phyloP scores from a whole-genome alignment of 306 rosid species.

The Cucumis sativus region Cucumber_9930_V3 NC_026660.2:28780501-28781000 shows the following conservation, averaged over 20 bases:
- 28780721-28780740: not conserved
- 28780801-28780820: not conserved
- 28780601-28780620: not conserved
- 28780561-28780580: not conserved
- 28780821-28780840: not conserved
- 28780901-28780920: constrained; percentile 1
- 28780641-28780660: not conserved
- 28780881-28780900: not conserved
- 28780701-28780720: not conserved
- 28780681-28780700: not conserved
- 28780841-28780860: not conserved
- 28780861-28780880: not conserved
- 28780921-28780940: too few species aligned
- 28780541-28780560: too few species aligned
- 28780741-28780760: not conserved
- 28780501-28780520: not conserved
- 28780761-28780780: not conserved
- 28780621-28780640: not conserved
- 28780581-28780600: not conserved
- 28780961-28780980: too few species aligned
- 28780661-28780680: not conserved
- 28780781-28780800: not conserved
- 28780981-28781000: too few species aligned
- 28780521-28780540: not conserved
- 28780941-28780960: too few species aligned